Evolutionary conservation across 352 stramenopile species (phyloP).

Genomic region (Nothophytophthora sp.): DNA sequence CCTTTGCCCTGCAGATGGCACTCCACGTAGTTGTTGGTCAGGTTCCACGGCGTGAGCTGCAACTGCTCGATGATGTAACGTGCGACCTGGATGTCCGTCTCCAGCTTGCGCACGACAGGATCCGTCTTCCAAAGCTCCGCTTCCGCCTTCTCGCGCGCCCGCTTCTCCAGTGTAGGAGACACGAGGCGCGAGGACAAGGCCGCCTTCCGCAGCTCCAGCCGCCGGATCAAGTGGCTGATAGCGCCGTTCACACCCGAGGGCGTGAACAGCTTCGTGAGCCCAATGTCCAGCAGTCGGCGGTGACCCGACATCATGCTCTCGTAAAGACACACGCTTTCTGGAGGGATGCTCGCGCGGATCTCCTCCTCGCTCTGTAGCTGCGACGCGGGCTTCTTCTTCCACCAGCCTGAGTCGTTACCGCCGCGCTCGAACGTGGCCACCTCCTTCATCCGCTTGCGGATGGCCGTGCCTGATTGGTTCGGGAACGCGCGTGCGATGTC

Average conservation of each 20-base stretch:
- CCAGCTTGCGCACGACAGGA: constrained; percentile 64
- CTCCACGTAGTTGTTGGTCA: constrained; percentile 88
- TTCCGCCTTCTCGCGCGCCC: constrained; percentile 60
- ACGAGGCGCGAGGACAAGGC: constrained; percentile 51
- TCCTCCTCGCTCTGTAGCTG: constrained; percentile 78
- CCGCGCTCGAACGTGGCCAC: constrained; percentile 84
- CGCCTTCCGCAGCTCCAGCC: constrained; percentile 72
- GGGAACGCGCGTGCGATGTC: constrained; percentile 81
- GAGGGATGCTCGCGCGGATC: constrained; percentile 69
- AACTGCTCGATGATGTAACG: constrained; percentile 82
- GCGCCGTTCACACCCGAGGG: constrained; percentile 68
- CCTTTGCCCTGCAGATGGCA: constrained; percentile 86
- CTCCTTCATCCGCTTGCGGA: constrained; percentile 88
- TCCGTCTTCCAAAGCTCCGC: constrained; percentile 77
- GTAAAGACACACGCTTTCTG: constrained; percentile 84
- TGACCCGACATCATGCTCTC: constrained; percentile 90
- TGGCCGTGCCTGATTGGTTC: constrained; percentile 79
- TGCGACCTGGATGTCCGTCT: constrained; percentile 81
- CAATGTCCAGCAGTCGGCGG: constrained; percentile 72
- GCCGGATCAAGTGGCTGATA: constrained; percentile 74
- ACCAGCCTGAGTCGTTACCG: constrained; percentile 83
- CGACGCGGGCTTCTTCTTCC: constrained; percentile 74
- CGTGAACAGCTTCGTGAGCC: constrained; percentile 80
- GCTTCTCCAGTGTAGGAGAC: constrained; percentile 49
- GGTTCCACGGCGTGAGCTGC: constrained; percentile 82